Conservation (phyloP, 768 basidiomycete species). For the Boletus rufocinnamomeus region DNA sequence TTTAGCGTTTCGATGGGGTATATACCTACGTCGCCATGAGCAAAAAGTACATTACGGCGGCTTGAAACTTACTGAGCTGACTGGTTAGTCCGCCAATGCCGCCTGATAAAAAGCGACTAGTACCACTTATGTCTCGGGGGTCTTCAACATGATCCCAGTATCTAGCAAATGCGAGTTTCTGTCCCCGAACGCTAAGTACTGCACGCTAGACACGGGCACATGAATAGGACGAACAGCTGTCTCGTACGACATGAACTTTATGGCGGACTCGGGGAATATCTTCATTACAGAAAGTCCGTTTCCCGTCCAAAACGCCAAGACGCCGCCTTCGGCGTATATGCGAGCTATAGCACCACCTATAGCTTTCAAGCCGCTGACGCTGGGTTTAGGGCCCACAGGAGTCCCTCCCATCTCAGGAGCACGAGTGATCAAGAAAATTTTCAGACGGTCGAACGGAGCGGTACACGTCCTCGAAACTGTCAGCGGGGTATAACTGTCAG, state of each 20-base stretch:
- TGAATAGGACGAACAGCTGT: conserved; percentile 65
- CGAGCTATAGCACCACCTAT: conserved; percentile 72
- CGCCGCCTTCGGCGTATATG: conserved; percentile 88
- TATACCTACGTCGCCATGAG: conserved; percentile 60
- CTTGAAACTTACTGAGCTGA: conserved; percentile 71
- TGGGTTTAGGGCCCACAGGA: conserved; percentile 43
- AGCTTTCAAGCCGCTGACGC: conserved; percentile 57
- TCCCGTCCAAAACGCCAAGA: conserved; percentile 97
- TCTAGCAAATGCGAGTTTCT: conserved; percentile 94
- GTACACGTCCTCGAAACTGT: conserved; percentile 94
- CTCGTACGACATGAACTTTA: conserved; percentile 97
- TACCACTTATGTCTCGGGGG: conserved; percentile 82
- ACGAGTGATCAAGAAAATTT: conserved; percentile 93
- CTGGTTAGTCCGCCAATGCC: conserved; percentile 94
- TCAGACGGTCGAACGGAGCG: conserved; percentile 95
- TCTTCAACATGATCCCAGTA: conserved; percentile 93
- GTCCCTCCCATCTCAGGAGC: conserved; percentile 70
- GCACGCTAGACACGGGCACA: conserved; percentile 13
- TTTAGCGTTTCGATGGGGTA: conserved; percentile 97
- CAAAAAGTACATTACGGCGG: conserved; percentile 9
- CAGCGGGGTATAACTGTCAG: conserved; percentile 7
- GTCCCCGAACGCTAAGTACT: conserved; percentile 21
- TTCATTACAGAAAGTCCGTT: conserved; percentile 92
- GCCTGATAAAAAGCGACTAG: conserved; percentile 91
- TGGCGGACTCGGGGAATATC: conserved; percentile 97